Conservation (phyloP, 106 monocot species). For the Dactylorhiza incarnata region DNA sequence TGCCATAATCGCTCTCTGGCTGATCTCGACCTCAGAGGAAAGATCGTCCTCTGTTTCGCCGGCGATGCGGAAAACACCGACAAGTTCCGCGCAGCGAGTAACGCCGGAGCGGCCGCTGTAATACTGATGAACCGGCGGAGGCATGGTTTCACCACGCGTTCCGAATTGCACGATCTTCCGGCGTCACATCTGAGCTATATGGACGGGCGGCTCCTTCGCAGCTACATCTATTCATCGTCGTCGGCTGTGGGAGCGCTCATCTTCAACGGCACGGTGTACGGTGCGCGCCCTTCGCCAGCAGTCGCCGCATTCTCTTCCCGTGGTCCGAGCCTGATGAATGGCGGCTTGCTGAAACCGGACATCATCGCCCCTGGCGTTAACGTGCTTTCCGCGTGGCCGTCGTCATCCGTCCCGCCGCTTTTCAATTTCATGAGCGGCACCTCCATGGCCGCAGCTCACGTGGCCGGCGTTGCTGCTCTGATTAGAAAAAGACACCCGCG, state of each 20-base stretch:
- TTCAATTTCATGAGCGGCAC: conserved; percentile 15
- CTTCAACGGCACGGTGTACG: conserved; percentile 21
- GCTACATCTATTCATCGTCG: conserved; percentile 7
- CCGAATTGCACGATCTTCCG: conserved; percentile 1
- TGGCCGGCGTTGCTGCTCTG: conserved; percentile 9
- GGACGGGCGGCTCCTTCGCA: neutral
- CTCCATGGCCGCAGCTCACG: conserved; percentile 20
- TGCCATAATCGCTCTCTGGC: neutral
- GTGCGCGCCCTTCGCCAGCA: conserved; percentile 2
- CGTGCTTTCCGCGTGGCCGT: conserved; percentile 37
- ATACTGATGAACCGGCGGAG: conserved; percentile 9
- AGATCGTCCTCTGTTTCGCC: conserved; percentile 15
- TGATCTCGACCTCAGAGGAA: conserved; percentile 8
- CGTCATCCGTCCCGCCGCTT: neutral
- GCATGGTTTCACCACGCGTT: neutral
- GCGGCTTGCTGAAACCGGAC: conserved; percentile 40
- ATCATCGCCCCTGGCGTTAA: conserved; percentile 31
- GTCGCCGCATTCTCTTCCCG: conserved; percentile 40
- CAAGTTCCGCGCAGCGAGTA: neutral
- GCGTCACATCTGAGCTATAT: conserved; percentile 1
- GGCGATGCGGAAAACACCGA: neutral
- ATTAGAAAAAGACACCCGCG: conserved; percentile 7
- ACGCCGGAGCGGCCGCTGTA: conserved; percentile 16
- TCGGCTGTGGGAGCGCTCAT: conserved; percentile 15
- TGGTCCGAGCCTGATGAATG: conserved; percentile 26